Evolutionary conservation across 1,284 basidiomycete species (phyloP), one percentile per base, ranked within the genome.

Genomic region (Naganishia sp.): DNA sequence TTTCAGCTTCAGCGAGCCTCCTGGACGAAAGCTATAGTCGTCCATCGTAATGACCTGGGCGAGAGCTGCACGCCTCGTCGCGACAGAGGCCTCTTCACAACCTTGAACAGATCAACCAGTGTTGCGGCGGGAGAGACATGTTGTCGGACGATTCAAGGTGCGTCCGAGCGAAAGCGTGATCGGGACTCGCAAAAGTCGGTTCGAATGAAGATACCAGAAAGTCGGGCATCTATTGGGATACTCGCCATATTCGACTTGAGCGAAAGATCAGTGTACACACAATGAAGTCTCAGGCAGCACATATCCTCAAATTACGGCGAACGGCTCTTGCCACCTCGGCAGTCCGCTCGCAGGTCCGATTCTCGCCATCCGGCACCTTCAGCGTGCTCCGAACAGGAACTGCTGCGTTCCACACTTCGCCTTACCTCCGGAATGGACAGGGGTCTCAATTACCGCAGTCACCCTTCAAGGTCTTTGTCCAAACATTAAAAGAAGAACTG

Each of bases 391-490:
- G 45, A 28, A 39, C 42, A 25, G 39, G 50, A 42, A 47, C 65
- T 10, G 54, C 68, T 39, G 49, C 67, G 4, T 90, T 92, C 73
- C 89, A 90, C 75, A 83, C 88, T 35, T 88, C 88, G 42, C 82
- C 87, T 39, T 81, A 56, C 35, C 65, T 46, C 11, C 57, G 52
- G 21, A 61, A 66, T 23, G 65, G 83, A 86, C 72, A 89, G 90
- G 73, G 55, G 41, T 61, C 58, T 3, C 51, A 25, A 23, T 79
- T 86, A 3, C 90, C 91, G 3, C 91, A 90, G 76, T 94, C 92
- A 6, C 96, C 96, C 1, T 98, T 97, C 77, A 88, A 92, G 79
- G 94, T 92, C 1, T 99, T 99, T 71, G 92, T 97, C 18, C 91
- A 97, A 52, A 94, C 95, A 25, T 84, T 99, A 63, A 87, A 85